Evolutionary conservation across 495 filamentous ascomycete genomes (phyloP), one percentile per base, ranked within the genome.

Genomic region (Aspergillus taichungensis): DNA sequence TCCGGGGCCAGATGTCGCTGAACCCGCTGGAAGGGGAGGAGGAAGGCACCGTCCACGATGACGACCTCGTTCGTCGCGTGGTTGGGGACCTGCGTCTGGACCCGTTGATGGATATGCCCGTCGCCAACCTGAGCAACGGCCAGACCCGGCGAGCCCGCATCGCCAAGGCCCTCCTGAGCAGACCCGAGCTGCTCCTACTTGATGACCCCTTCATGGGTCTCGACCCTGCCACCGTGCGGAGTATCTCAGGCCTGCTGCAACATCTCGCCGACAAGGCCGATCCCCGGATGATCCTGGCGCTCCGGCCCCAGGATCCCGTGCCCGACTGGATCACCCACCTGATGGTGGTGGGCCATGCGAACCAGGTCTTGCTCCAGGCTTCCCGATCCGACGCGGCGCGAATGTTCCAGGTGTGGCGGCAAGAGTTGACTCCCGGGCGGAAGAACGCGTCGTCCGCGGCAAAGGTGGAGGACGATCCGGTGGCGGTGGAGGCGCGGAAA

Each of bases 151-250:
- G 92, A 34, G 86, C 92, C 3, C 77, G 85, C 49, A 94, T 98
- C 50, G 92, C 88, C 0, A 84, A 84, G 53, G 88, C 89, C 2
- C 61, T 98, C 34, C 68, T 96, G 51, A 78, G 68, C 32, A 75
- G 75, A 43, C 91, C 92, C 0, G 85, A 91, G 63, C 69, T 95
- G 8, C 53, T 98, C 28, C 70, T 96, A 31, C 70, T 97, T 8
- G 92, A 98, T 65, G 92, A 95, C 55, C 89, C 92, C 10, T 96
- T 98, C 60, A 95, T 98, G 87, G 92, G 92, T 7, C 69, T 98
- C 30, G 92, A 98, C 59, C 92, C 92, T 14, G 76, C 79, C 13
- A 89, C 88, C 3, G 72, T 83, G 8, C 67, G 68, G 29, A 74
- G 74, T 8, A 61, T 97, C 53, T 90, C 85, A 13, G 66, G 67